phyloP scores from a whole-genome alignment of 2,329 filamentous ascomycete genomes.

The Fusarium beomiforme region DNA sequence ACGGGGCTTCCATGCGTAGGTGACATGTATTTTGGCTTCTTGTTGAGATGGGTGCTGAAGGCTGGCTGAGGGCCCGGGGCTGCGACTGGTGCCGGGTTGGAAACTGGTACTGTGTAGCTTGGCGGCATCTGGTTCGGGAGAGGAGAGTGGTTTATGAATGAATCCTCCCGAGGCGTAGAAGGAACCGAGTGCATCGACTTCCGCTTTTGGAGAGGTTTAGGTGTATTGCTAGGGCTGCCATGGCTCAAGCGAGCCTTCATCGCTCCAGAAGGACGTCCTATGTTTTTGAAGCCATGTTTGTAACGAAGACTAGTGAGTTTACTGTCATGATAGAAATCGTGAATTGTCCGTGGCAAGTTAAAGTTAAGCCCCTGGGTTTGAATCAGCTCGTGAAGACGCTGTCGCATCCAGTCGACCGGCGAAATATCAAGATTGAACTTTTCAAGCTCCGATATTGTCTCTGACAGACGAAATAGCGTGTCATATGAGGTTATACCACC shows the following conservation, averaged over 20 bases:
- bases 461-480: slow-evolving; percentile 64
- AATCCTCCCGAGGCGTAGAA: slow-evolving; percentile 43
- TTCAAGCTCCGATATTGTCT: slow-evolving; percentile 62
- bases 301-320: slow-evolving; percentile 60
- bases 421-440: slow-evolving; percentile 63
- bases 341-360: slow-evolving; percentile 60
- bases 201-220: slow-evolving; percentile 46
- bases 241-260: slow-evolving; percentile 49
- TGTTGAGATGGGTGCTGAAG: slow-evolving; percentile 36
- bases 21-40: slow-evolving; percentile 40
- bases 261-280: slow-evolving; percentile 63
- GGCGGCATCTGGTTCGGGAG: slow-evolving; percentile 28
- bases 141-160: slow-evolving; percentile 44
- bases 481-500: slow-evolving; percentile 62
- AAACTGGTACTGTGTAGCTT: background rate
- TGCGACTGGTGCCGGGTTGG: background rate
- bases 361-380: slow-evolving; percentile 57
- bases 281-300: slow-evolving; percentile 66
- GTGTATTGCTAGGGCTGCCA: slow-evolving; percentile 38
- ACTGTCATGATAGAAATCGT: slow-evolving; percentile 65
- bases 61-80: slow-evolving; percentile 3
- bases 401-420: slow-evolving; percentile 66
- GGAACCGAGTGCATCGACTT: slow-evolving; percentile 47
- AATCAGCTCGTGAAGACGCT: slow-evolving; percentile 63
- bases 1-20: slow-evolving; percentile 14